These are phyloP conservation scores for Bretziella fagacearum DNA, from an alignment of 2,329 filamentous ascomycete species.

Conservation along the genomic window DNA sequence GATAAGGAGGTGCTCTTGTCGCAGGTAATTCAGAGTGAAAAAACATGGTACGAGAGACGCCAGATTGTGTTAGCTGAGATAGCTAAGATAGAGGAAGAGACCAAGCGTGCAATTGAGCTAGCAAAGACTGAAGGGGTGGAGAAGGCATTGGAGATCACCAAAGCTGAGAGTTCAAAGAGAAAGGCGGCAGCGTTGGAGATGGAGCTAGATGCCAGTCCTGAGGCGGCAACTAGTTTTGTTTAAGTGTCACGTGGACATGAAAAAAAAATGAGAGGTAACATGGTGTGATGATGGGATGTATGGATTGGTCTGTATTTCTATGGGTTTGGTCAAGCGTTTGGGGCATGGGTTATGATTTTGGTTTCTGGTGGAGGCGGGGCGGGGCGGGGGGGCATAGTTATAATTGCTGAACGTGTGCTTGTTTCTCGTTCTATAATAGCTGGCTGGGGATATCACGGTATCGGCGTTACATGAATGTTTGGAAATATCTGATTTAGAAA, in stretches of 20 bases:
- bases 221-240: too few relatives aligned
- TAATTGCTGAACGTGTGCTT: not conserved
- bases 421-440: not conserved
- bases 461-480: too few relatives aligned
- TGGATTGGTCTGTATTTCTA: too few relatives aligned
- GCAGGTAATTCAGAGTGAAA: constrained; percentile 50
- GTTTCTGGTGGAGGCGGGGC: too few relatives aligned
- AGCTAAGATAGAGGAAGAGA: constrained; percentile 20
- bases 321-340: too few relatives aligned
- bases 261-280: too few relatives aligned
- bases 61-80: constrained; percentile 29
- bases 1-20: constrained; percentile 67
- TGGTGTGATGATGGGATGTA: too few relatives aligned
- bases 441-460: not conserved
- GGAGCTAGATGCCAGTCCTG: not conserved
- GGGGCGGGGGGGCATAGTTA: too few relatives aligned
- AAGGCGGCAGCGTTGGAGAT: not conserved
- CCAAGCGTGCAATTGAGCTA: constrained; percentile 14
- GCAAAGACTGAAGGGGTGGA: constrained; percentile 6
- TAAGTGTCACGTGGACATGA: too few relatives aligned
- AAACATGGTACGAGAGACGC: constrained; percentile 45
- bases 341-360: too few relatives aligned
- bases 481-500: too few relatives aligned
- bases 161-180: not conserved
- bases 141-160: not conserved